These are phyloP conservation scores for Pulveroboletus frians DNA, from an alignment of 768 basidiomycete species.

Conservation along the genomic window DNA sequence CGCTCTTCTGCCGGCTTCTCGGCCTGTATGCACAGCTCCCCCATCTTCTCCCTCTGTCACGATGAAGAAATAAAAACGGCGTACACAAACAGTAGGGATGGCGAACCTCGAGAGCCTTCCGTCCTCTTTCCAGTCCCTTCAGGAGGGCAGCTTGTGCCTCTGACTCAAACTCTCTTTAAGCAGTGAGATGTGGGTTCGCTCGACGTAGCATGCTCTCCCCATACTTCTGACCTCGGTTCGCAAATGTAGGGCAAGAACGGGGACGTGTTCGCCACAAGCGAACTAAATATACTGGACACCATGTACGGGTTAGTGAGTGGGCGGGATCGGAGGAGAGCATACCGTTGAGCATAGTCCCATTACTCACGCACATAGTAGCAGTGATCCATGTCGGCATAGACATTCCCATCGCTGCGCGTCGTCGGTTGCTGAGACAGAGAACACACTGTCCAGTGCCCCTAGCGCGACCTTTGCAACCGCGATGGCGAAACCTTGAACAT, in stretches of 20 bases:
- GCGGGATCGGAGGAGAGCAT: constrained; percentile 15
- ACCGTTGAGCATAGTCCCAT: constrained; percentile 73
- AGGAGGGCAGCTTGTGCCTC: constrained; percentile 72
- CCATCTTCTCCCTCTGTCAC: constrained; percentile 52
- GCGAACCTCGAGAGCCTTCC: constrained; percentile 62
- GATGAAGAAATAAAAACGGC: neutral
- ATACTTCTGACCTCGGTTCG: constrained; percentile 85
- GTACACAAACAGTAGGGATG: neutral
- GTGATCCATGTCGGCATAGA: constrained; percentile 95
- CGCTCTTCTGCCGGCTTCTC: constrained; percentile 81
- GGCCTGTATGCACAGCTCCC: constrained; percentile 61
- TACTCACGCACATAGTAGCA: constrained; percentile 82
- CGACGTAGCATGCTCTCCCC: constrained; percentile 81
- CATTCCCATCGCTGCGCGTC: constrained; percentile 71
- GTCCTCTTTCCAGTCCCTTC: constrained; percentile 68
- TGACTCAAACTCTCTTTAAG: constrained; percentile 66
- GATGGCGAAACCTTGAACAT: constrained; percentile 94
- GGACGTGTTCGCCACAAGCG: constrained; percentile 73
- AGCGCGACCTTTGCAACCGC: constrained; percentile 89
- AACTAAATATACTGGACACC: constrained; percentile 65
- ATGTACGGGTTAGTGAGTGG: neutral
- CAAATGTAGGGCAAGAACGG: constrained; percentile 79
- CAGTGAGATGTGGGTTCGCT: constrained; percentile 70
- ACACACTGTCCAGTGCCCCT: constrained; percentile 55
- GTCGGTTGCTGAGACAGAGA: constrained; percentile 47